Percentiles rank a stretch among this genome's conserved stretches.
phyloP scores from a whole-genome alignment of 2,329 filamentous ascomycete genomes.

The Scopulariopsis brevicaulis region DNA sequence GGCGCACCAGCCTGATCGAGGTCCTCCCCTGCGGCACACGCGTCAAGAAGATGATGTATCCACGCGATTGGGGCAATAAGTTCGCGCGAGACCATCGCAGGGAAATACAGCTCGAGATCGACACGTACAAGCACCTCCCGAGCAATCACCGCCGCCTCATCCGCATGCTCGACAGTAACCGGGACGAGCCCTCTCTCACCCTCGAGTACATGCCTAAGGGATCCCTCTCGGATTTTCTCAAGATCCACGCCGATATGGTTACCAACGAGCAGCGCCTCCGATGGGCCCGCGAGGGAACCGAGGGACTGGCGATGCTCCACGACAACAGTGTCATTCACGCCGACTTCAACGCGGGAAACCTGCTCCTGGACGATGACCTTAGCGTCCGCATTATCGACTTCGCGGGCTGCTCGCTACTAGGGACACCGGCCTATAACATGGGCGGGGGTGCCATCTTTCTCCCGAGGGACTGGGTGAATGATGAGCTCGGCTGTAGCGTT shows the following conservation, averaged over 20 bases:
- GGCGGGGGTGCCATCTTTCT: not conserved
- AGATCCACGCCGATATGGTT: constrained; percentile 4
- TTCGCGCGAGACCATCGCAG: not conserved
- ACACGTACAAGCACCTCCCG: constrained; percentile 1
- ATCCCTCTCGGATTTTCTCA: constrained; percentile 12
- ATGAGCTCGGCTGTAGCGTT: constrained; percentile 5
- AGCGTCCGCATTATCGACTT: constrained; percentile 24
- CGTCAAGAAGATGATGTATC: not conserved
- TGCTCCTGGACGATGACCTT: constrained; percentile 21
- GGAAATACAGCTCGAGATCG: not conserved
- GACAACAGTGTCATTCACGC: constrained; percentile 23
- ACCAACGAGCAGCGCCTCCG: constrained; percentile 10
- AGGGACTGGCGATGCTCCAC: constrained; percentile 22
- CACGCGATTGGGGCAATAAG: not conserved
- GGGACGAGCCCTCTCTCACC: constrained; percentile 9
- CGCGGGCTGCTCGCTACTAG: constrained; percentile 15
- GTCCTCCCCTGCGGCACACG: constrained; percentile 1
- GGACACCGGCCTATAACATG: not conserved
- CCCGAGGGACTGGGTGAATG: not conserved
- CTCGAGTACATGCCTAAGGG: constrained; percentile 15
- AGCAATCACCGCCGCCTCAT: not conserved
- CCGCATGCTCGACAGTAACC: not conserved
- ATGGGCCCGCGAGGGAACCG: constrained; percentile 20
- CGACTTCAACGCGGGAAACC: constrained; percentile 25
- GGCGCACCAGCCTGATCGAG: no score